These are phyloP conservation scores for Ceratorhiza oryzae-sativae DNA, from an alignment of 1,284 basidiomycete species.

Conservation along the genomic window DNA sequence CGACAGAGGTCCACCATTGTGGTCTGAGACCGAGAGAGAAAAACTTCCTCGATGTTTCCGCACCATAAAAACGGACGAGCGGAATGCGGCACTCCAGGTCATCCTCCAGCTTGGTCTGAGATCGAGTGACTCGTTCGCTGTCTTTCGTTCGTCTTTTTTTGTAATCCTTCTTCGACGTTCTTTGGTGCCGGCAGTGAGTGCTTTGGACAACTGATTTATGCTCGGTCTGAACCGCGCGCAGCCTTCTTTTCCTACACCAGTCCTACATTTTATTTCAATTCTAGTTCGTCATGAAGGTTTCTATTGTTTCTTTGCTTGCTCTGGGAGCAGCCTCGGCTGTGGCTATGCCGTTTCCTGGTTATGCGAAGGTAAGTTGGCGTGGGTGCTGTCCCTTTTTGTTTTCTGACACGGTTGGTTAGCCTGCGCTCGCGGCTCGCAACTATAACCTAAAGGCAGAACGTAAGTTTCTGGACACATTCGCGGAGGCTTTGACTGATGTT, in stretches of 20 bases:
- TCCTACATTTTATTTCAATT: background rate
- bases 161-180: conserved; percentile 16
- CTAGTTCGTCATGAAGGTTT: conserved; percentile 21
- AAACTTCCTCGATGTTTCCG: no score
- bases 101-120: conserved; percentile 23
- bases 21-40: background rate
- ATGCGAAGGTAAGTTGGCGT: background rate
- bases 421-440: background rate
- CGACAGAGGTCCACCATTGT: conserved; percentile 7
- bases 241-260: conserved; percentile 17
- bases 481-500: background rate
- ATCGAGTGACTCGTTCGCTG: conserved; percentile 30
- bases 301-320: conserved; percentile 27
- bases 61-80: background rate
- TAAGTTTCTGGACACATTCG: background rate
- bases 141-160: conserved; percentile 14
- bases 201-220: background rate
- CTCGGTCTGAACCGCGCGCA: background rate
- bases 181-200: conserved; percentile 36
- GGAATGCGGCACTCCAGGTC: conserved; percentile 5
- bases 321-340: conserved; percentile 24
- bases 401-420: background rate
- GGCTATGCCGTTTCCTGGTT: conserved; percentile 19
- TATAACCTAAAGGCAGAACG: background rate
- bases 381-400: background rate